Evolutionary conservation across 2,329 filamentous ascomycete genomes (phyloP), one percentile per base, ranked within the genome.

Genomic region (Pleurostoma richardsiae): DNA sequence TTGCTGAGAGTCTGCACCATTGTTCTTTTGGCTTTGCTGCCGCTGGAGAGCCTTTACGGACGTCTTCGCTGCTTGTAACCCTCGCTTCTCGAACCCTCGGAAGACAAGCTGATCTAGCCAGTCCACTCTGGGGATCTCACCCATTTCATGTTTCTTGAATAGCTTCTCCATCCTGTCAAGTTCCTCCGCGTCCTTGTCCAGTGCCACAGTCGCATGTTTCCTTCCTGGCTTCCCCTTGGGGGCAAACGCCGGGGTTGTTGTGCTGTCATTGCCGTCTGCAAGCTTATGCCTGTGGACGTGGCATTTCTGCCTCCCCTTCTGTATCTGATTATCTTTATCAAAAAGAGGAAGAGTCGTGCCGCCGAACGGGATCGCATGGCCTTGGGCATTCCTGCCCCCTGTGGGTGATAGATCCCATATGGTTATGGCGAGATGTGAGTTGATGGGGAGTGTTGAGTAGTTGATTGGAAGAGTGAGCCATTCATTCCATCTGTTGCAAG

Each of bases 131-230:
- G 89, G 84, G 29, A 99, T 92, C 63, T 99, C 94, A 19, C 90
- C 91, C 86, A 96, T 95, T 62, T 99, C 95, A 61, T 97, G 94
- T 67, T 96, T 95, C 69, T 99, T 99, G 62, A 99, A 87, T 27
- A 97, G 67, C 45, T 83, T 85, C 60, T 97, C 91, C 55, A 99
- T 79, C 19, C 94, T 79, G 57, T 96, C 90, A 51, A 96, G 77
- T 66, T 99, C 94, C 45, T 89, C 83, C n/a, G 71, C 71, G 49
- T 95, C 83, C 55, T 85, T 85, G 48, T 87, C 82, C n/a, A 80
- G 70, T 0, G 71, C 63, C 2, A 75, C 70, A 2, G 75, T 67
- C 1, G 70, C 69, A 4, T 71, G 72, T 39, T 73, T 77, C 47
- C 69, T 74, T 3, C 45, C 43, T 5, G 45, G 72, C 45, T 70